Conservation (phyloP, 768 basidiomycete species). For the Naganishia kalamii region DNA sequence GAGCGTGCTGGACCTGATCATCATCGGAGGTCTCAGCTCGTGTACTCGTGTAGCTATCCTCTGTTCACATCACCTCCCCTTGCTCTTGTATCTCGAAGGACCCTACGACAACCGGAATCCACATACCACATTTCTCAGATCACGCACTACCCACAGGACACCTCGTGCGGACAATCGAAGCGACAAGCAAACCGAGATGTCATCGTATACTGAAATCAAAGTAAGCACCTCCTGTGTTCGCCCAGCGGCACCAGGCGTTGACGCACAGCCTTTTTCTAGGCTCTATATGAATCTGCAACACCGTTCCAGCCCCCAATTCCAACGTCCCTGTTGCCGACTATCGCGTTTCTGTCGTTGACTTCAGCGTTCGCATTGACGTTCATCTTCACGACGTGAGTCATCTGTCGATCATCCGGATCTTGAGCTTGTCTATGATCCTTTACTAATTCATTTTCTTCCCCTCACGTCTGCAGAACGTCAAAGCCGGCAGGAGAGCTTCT, state of each 20-base stretch:
- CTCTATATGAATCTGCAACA: constrained; percentile 61
- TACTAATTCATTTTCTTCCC: constrained; percentile 40
- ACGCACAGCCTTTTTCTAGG: constrained; percentile 46
- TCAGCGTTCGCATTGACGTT: constrained; percentile 78
- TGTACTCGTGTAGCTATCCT: no score
- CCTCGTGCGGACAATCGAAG: no score
- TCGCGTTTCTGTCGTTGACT: constrained; percentile 66
- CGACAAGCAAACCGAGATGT: no score
- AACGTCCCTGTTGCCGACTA: constrained; percentile 61
- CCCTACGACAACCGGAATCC: no score
- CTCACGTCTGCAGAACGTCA: not conserved
- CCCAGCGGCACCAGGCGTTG: no score
- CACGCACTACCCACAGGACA: no score
- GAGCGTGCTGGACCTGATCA: not conserved
- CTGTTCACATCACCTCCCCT: no score
- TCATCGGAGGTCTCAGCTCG: no score
- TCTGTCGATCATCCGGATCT: not conserved
- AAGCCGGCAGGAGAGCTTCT: constrained; percentile 52
- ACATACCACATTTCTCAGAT: no score
- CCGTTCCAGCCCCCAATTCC: constrained; percentile 66
- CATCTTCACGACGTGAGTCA: constrained; percentile 67
- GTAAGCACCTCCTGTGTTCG: not conserved
- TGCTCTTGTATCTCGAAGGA: no score
- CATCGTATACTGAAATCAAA: constrained; percentile 3
- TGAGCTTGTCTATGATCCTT: not conserved